Percentiles rank a stretch among this genome's conserved stretches.
Conservation (phyloP, 1,284 basidiomycete genomes). For the Microbotryum scabiosae region DNA sequence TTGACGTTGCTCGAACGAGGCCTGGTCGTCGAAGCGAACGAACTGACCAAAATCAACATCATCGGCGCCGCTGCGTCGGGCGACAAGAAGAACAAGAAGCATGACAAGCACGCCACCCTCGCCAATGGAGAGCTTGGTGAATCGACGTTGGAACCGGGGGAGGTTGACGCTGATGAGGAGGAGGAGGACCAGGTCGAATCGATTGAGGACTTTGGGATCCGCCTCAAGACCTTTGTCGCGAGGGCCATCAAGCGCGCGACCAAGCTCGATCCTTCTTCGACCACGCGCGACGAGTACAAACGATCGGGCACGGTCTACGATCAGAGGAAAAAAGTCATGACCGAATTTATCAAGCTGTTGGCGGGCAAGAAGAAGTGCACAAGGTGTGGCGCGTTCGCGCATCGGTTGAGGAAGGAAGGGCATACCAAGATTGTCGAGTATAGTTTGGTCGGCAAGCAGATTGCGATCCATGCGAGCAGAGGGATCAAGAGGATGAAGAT, state of each 20-base stretch:
- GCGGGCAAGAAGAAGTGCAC: conserved; percentile 58
- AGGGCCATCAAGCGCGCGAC: conserved; percentile 44
- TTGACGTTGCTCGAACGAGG: conserved; percentile 85
- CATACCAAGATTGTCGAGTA: conserved; percentile 91
- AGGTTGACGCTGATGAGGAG: conserved; percentile 46
- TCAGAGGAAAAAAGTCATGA: conserved; percentile 71
- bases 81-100: conserved; percentile 23
- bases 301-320: conserved; percentile 73
- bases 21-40: conserved; percentile 66
- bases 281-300: conserved; percentile 76
- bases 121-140: conserved; percentile 40
- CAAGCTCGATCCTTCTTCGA: conserved; percentile 35
- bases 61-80: conserved; percentile 14
- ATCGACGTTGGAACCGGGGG: conserved; percentile 40
- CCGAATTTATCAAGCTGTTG: conserved; percentile 69
- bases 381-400: conserved; percentile 72
- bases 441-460: conserved; percentile 73
- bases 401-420: conserved; percentile 88
- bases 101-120: conserved; percentile 37
- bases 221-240: conserved; percentile 66
- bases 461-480: conserved; percentile 52
- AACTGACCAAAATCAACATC: conserved; percentile 42
- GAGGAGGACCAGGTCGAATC: conserved; percentile 41
- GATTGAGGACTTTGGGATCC: conserved; percentile 56
- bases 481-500: conserved; percentile 57